Conservation (phyloP, 352 stramenopile species). For the Plasmopara viticola region DNA sequence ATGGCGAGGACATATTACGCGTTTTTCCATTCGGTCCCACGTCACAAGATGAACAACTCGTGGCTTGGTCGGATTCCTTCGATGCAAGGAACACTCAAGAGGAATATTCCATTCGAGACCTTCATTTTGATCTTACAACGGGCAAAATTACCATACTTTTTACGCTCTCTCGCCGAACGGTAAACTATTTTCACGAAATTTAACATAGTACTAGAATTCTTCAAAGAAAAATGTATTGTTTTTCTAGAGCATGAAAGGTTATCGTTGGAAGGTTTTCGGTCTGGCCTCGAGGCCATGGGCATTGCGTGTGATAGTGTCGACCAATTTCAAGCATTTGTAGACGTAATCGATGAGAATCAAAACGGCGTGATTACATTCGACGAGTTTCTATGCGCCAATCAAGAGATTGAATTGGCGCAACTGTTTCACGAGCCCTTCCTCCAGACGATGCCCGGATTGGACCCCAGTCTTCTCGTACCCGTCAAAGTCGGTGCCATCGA, state of each 20-base stretch:
- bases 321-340: constrained; percentile 61
- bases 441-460: constrained; percentile 26
- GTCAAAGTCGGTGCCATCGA: constrained; percentile 52
- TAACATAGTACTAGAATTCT: background rate
- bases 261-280: constrained; percentile 59
- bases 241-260: constrained; percentile 42
- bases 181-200: constrained; percentile 14
- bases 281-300: constrained; percentile 62
- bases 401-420: constrained; percentile 83
- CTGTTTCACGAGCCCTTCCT: constrained; percentile 66
- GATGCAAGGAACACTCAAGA: constrained; percentile 14
- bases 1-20: constrained; percentile 53
- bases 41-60: constrained; percentile 38
- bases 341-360: constrained; percentile 69
- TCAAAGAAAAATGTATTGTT: background rate
- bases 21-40: constrained; percentile 39
- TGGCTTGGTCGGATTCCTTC: constrained; percentile 22
- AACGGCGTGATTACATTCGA: constrained; percentile 69
- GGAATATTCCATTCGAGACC: constrained; percentile 17
- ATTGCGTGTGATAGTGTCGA: constrained; percentile 55
- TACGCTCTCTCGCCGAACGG: constrained; percentile 45
- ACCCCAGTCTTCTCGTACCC: constrained; percentile 6
- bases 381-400: constrained; percentile 75
- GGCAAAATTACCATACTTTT: constrained; percentile 41
- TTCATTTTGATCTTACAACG: constrained; percentile 26